Evolutionary conservation across 2,329 filamentous ascomycete species (phyloP).

Genomic region (Ceratocystis cacaofunesta): DNA sequence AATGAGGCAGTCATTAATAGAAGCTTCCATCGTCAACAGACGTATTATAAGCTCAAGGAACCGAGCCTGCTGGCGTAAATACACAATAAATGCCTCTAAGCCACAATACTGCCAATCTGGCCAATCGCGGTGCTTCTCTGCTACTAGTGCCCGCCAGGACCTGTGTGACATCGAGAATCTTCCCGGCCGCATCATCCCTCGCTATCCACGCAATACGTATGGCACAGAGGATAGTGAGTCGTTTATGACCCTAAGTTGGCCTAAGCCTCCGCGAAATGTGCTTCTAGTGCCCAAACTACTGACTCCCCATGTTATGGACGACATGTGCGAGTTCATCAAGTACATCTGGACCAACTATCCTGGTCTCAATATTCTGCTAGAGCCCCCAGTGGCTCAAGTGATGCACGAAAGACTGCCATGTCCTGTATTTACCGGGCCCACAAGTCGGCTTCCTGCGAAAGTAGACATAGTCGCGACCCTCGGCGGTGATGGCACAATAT

Average conservation of each 20-base stretch:
- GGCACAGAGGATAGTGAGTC: slow-evolving; percentile 28
- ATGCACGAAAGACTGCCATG: slow-evolving; percentile 58
- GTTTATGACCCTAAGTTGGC: slow-evolving; percentile 41
- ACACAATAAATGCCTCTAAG: neutral
- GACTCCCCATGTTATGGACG: slow-evolving; percentile 36
- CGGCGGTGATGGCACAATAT: slow-evolving; percentile 82
- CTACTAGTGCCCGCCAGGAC: slow-evolving; percentile 30
- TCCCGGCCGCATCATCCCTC: slow-evolving; percentile 43
- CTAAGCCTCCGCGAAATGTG: slow-evolving; percentile 39
- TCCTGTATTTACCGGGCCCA: slow-evolving; percentile 50
- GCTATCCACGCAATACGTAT: slow-evolving; percentile 41
- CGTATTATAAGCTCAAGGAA: neutral
- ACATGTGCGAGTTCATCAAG: slow-evolving; percentile 43
- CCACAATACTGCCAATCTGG: neutral
- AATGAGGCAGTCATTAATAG: neutral
- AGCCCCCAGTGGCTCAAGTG: slow-evolving; percentile 55
- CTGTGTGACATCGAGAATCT: slow-evolving; percentile 37
- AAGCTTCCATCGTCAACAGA: neutral
- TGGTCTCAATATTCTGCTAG: slow-evolving; percentile 66
- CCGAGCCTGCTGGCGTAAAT: neutral
- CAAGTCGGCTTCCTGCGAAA: slow-evolving; percentile 52
- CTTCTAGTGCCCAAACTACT: slow-evolving; percentile 45
- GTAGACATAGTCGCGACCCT: slow-evolving; percentile 82
- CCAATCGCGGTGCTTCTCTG: slow-evolving; percentile 32
- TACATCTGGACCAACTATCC: slow-evolving; percentile 72